Base-by-base conservation (phyloP, 192 early-diverging fungal species). In the Backusella australiensis region DNA sequence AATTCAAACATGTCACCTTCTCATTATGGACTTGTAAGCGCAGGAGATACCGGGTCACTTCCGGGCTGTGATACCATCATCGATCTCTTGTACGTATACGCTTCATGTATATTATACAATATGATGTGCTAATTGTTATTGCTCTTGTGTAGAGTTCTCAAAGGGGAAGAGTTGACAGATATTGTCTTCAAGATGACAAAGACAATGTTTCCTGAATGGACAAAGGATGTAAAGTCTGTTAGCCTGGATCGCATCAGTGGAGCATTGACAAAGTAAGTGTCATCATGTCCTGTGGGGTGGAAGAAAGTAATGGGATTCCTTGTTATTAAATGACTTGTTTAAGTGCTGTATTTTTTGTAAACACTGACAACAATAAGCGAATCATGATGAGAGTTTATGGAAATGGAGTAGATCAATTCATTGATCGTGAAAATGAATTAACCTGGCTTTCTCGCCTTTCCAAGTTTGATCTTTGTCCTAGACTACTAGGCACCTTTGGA, bases 341-440 rank as follows among this genome's bases (percentile, higher is more conserved):
- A 17, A 80, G 78, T 67, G 78, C 78, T 17, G 78, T 80, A 6
- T 80, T 69, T 29, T 80, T 76, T 36, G 70, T 80, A 11, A 80
- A 42, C 34, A 23, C 69, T 34, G 68, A 59, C 6, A 80, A 72
- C 26, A 34, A 44, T 5, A 39, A 71, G 23, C 73, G 73, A 29
- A 6, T 80, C 1, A 82, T 95, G 32, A 77, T 94, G 35, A 87
- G 95, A 17, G 89, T 97, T 1, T 97, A 97, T 77, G 95, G 95
- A 3, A 75, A 88, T 11, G 95, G 93, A n/a, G 92, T 91, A 21
- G 95, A 94, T 59, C 83, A 93, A 71, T 82, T 96, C 23, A 80
- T 95, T 67, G 87, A 90, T 34, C 88, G 95, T 44, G 89, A 91
- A 46, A 90, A 90, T 41, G 95, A 97, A 76, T 86, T 97, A 39